Conservation (phyloP, 1,284 basidiomycete species). For the Sphaerobolus stellatus region DNA sequence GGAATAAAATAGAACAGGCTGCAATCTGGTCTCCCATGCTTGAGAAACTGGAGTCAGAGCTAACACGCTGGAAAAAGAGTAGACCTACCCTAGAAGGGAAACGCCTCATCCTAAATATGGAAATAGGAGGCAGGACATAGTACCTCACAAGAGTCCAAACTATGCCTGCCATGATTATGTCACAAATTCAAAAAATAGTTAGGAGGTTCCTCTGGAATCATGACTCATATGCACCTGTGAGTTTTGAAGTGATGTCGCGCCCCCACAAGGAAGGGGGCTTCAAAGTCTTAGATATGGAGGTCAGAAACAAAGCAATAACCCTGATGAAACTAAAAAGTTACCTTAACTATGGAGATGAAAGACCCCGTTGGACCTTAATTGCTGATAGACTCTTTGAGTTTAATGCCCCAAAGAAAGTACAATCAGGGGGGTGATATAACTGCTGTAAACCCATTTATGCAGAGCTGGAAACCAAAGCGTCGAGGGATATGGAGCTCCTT, state of each 20-base stretch:
- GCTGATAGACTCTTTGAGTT: too few species aligned
- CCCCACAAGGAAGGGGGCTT: not conserved
- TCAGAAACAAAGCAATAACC: constrained; percentile 18
- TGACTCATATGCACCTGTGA: not conserved
- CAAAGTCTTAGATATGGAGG: constrained; percentile 15
- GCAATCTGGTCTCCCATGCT: not conserved
- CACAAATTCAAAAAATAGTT: constrained; percentile 8
- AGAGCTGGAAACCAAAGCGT: too few species aligned
- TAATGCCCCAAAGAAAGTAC: too few species aligned
- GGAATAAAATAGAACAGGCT: not conserved
- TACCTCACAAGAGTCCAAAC: constrained; percentile 1
- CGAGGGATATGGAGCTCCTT: too few species aligned
- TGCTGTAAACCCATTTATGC: too few species aligned
- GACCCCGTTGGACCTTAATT: constrained; percentile 17
- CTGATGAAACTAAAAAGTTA: constrained; percentile 19
- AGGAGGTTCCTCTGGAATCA: not conserved
- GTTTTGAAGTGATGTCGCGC: not conserved
- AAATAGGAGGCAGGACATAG: not conserved
- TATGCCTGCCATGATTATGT: not conserved
- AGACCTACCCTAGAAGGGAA: not conserved
- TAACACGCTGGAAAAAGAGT: not conserved
- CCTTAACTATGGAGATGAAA: constrained; percentile 4
- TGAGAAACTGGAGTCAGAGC: not conserved
- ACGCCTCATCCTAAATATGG: not conserved
- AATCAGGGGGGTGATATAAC: too few species aligned